Evolutionary conservation across 108 stramenopile species (phyloP).

Genomic region (Cyclotella sp.): DNA sequence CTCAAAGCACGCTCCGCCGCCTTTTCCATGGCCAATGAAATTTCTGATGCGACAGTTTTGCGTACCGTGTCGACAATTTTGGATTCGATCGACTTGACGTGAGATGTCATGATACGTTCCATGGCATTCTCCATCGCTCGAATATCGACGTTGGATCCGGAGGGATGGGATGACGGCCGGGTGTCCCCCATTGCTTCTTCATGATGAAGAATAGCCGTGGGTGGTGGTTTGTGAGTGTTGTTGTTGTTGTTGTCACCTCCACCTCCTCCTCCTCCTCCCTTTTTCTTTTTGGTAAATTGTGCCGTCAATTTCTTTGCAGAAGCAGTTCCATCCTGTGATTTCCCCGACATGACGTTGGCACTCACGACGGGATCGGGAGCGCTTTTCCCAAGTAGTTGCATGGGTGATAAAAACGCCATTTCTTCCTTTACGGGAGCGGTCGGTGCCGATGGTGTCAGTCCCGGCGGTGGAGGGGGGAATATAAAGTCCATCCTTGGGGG

Average conservation of each 20-base stretch:
- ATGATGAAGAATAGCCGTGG: conserved; percentile 37
- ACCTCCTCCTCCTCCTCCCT: no score
- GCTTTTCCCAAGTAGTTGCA: conserved; percentile 42
- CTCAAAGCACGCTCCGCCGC: conserved; percentile 35
- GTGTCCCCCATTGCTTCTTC: conserved; percentile 24
- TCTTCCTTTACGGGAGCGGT: conserved; percentile 5
- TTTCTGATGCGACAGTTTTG: conserved; percentile 54
- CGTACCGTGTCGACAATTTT: conserved; percentile 40
- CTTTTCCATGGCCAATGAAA: conserved; percentile 48
- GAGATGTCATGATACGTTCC: conserved; percentile 17
- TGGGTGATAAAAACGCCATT: conserved; percentile 45
- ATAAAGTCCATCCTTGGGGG: conserved; percentile 35
- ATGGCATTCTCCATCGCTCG: conserved; percentile 13
- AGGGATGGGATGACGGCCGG: not conserved
- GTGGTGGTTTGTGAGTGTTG: conserved; percentile 8
- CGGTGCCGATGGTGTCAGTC: conserved; percentile 11
- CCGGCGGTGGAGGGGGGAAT: conserved; percentile 27
- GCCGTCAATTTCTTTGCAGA: not conserved
- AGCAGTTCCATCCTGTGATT: not conserved
- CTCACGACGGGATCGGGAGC: not conserved
- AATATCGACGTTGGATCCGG: conserved; percentile 19
- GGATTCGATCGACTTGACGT: conserved; percentile 50
- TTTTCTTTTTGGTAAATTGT: conserved; percentile 4
- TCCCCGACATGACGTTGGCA: not conserved
- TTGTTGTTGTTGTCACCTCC: not conserved